A percentile compares a stretch with the other conserved stretches of the same genome.
Conservation (phyloP, 805 yeast genomes). For the Ogataea angusta region DNA sequence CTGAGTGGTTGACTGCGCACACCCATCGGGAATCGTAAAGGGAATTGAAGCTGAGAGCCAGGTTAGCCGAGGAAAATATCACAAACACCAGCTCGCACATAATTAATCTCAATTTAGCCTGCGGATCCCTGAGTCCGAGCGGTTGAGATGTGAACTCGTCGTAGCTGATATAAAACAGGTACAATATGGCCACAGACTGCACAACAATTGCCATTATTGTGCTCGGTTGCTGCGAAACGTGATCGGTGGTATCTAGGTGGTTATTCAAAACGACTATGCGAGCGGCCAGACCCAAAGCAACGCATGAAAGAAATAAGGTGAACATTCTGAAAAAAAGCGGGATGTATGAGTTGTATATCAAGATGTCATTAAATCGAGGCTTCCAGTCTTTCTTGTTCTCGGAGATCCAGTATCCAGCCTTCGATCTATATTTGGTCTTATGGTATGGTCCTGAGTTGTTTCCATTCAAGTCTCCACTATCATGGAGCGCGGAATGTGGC, state of each 20-base stretch:
- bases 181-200: constrained; percentile 72
- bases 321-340: constrained; percentile 71
- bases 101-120: constrained; percentile 75
- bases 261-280: constrained; percentile 47
- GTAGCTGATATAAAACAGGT: constrained; percentile 75
- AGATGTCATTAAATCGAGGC: constrained; percentile 55
- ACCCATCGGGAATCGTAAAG: constrained; percentile 82
- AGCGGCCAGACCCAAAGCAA: constrained; percentile 72
- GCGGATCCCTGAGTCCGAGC: constrained; percentile 81
- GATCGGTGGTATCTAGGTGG: constrained; percentile 32
- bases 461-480: constrained; percentile 18
- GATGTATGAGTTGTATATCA: constrained; percentile 74
- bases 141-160: constrained; percentile 95
- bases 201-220: constrained; percentile 91
- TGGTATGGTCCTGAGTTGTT: constrained; percentile 21
- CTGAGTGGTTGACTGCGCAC: constrained; percentile 36
- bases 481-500: constrained; percentile 13
- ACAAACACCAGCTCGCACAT: constrained; percentile 83
- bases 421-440: constrained; percentile 44
- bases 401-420: constrained; percentile 65
- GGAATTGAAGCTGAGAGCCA: constrained; percentile 82
- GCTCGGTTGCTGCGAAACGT: constrained; percentile 73
- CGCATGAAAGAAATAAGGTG: constrained; percentile 54
- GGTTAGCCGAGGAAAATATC: constrained; percentile 83
- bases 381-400: constrained; percentile 61